phyloP scores from a whole-genome alignment of 139 green algal genomes.

The Yamagishiella unicocca region DNA sequence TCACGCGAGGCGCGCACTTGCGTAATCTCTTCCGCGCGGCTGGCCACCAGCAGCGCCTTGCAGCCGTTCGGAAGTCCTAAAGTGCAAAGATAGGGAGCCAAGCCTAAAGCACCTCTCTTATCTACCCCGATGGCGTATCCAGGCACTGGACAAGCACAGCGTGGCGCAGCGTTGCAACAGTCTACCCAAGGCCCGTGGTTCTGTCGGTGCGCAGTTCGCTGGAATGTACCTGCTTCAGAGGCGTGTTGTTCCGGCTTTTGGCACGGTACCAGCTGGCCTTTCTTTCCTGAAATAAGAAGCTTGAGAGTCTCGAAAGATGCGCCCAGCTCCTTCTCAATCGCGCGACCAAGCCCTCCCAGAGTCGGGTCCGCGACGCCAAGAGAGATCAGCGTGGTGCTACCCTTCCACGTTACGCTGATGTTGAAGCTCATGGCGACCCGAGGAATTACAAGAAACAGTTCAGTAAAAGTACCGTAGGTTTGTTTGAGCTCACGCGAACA shows the following conservation, averaged over 20 bases:
- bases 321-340: neutral
- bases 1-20: slow-evolving; percentile 52
- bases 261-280: neutral
- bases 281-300: neutral
- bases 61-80: slow-evolving; percentile 38
- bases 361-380: neutral
- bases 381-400: neutral
- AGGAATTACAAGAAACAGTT: too few relatives aligned
- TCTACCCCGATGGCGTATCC: too few relatives aligned
- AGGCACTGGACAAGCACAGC: too few relatives aligned
- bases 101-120: too few relatives aligned
- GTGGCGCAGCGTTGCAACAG: too few relatives aligned
- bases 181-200: too few relatives aligned
- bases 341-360: neutral
- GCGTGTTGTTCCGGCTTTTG: neutral
- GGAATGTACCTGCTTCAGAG: slow-evolving; percentile 16
- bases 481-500: too few relatives aligned
- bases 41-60: slow-evolving; percentile 60
- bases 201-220: too few relatives aligned
- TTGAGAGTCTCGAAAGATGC: slow-evolving; percentile 10
- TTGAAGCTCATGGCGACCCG: neutral
- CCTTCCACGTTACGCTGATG: neutral
- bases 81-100: too few relatives aligned
- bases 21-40: slow-evolving; percentile 48
- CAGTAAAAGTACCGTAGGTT: too few relatives aligned